Evolutionary conservation across 108 stramenopile species (phyloP).

Genomic region (Discostella stelligeroides): DNA sequence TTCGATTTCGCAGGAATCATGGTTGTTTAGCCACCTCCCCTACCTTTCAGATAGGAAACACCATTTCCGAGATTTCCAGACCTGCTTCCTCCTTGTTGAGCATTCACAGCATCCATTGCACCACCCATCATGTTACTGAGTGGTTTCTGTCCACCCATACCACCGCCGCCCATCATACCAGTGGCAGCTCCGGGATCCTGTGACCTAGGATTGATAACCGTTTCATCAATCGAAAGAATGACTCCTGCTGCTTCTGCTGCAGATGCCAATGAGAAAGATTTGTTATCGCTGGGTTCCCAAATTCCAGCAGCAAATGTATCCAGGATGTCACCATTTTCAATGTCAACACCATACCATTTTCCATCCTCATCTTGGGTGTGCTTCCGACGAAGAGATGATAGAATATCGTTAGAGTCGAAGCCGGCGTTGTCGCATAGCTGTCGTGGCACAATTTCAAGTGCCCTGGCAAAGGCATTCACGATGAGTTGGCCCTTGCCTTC

Average conservation of each 20-base stretch:
- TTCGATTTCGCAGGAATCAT: conserved; percentile 6
- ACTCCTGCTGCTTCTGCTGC: conserved; percentile 98
- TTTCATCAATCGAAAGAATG: conserved; percentile 98
- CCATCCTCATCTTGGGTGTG: conserved; percentile 85
- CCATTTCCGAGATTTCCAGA: conserved; percentile 83
- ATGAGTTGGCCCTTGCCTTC: conserved; percentile 98
- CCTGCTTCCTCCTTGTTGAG: conserved; percentile 72
- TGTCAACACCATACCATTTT: conserved; percentile 98
- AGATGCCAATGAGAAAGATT: conserved; percentile 89
- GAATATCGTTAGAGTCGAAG: conserved; percentile 95
- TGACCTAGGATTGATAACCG: conserved; percentile 94
- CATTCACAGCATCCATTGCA: conserved; percentile 88
- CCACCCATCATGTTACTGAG: conserved; percentile 83
- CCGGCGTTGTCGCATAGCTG: conserved; percentile 99
- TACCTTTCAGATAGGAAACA: conserved; percentile 87
- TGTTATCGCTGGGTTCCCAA: conserved; percentile 99
- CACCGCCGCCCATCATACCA: conserved; percentile 72
- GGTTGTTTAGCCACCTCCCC: conserved; percentile 56
- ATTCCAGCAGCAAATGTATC: conserved; percentile 95
- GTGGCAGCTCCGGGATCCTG: conserved; percentile 84
- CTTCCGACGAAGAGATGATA: conserved; percentile 91
- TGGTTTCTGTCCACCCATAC: conserved; percentile 56
- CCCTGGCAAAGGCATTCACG: conserved; percentile 89
- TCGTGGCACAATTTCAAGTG: conserved; percentile 96
- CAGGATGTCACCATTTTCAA: conserved; percentile 91